A percentile compares a stretch with the other conserved stretches of the same genome.
These are phyloP conservation scores for Platanthera zijinensis DNA, from an alignment of 106 monocot genomes.

Conservation along the genomic window DNA sequence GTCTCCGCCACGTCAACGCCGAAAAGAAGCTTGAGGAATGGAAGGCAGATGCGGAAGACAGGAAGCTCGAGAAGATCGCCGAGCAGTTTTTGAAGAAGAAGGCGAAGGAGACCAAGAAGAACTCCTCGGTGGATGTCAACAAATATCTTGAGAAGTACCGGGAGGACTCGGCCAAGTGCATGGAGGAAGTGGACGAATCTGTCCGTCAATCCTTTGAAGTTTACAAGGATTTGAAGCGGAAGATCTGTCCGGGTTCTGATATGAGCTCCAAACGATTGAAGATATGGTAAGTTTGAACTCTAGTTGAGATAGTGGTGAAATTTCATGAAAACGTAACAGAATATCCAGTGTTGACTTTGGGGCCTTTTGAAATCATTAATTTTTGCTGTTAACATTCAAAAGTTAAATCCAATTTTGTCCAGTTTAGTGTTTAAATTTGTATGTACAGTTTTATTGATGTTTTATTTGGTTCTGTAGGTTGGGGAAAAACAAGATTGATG, in stretches of 20 bases:
- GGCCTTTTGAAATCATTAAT: neutral
- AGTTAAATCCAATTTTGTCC: neutral
- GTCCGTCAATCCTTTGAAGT: slow-evolving; percentile 60
- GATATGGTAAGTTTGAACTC: slow-evolving; percentile 43
- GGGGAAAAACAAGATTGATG: slow-evolving; percentile 71
- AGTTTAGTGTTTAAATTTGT: neutral
- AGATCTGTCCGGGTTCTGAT: slow-evolving; percentile 29
- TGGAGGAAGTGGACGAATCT: slow-evolving; percentile 67
- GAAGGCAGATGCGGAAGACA: slow-evolving; percentile 68
- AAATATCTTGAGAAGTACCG: slow-evolving; percentile 59
- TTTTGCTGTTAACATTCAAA: neutral
- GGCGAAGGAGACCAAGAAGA: slow-evolving; percentile 74
- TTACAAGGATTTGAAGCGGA: slow-evolving; percentile 70
- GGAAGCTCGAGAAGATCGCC: slow-evolving; percentile 77
- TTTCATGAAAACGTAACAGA: too few species aligned
- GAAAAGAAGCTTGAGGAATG: slow-evolving; percentile 95
- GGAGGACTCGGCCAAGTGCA: slow-evolving; percentile 54
- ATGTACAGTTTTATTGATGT: neutral
- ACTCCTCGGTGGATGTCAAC: slow-evolving; percentile 29
- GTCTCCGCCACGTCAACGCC: slow-evolving; percentile 89
- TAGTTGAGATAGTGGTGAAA: too few species aligned
- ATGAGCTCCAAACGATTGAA: slow-evolving; percentile 58
- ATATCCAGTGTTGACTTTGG: neutral
- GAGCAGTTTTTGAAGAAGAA: slow-evolving; percentile 91
- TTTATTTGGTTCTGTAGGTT: slow-evolving; percentile 36